phyloP scores from a whole-genome alignment of 495 filamentous ascomycete genomes.

The Cercophora samala region DNA sequence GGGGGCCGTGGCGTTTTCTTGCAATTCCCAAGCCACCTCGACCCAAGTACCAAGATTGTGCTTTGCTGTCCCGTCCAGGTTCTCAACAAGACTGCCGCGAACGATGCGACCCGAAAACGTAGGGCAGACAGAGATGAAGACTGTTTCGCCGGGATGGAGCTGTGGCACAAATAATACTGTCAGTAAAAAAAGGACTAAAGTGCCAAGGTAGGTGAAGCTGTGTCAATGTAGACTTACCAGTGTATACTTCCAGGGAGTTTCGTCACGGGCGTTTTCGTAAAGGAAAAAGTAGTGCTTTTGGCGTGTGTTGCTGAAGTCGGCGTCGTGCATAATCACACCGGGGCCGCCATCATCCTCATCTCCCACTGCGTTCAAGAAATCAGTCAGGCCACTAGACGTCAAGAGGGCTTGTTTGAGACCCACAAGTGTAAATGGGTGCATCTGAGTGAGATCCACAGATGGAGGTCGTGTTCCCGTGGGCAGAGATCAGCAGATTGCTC shows the following conservation, averaged over 20 bases:
- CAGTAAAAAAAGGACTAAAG: background rate
- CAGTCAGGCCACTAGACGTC: background rate
- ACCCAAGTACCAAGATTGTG: slow-evolving; percentile 32
- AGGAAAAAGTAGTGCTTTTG: slow-evolving; percentile 24
- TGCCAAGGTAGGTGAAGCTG: no score
- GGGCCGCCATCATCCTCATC: slow-evolving; percentile 20
- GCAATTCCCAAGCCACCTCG: slow-evolving; percentile 34
- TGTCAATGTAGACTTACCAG: slow-evolving; percentile 7
- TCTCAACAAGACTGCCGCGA: slow-evolving; percentile 19
- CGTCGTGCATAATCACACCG: slow-evolving; percentile 15
- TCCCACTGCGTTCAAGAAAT: slow-evolving; percentile 6
- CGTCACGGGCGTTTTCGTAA: slow-evolving; percentile 26
- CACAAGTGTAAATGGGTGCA: slow-evolving; percentile 14
- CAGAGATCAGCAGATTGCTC: background rate
- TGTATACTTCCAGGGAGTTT: slow-evolving; percentile 27
- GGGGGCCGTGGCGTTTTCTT: background rate
- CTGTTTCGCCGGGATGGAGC: slow-evolving; percentile 20
- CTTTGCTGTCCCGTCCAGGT: slow-evolving; percentile 18
- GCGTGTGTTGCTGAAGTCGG: slow-evolving; percentile 15
- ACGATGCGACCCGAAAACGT: slow-evolving; percentile 27
- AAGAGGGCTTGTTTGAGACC: background rate
- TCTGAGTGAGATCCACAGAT: background rate
- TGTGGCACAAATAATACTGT: slow-evolving; percentile 1
- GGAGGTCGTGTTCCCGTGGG: background rate
- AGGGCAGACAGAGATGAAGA: slow-evolving; percentile 26